Evolutionary conservation across 768 basidiomycete species (phyloP).

Genomic region (Vishniacozyma victoriae): DNA sequence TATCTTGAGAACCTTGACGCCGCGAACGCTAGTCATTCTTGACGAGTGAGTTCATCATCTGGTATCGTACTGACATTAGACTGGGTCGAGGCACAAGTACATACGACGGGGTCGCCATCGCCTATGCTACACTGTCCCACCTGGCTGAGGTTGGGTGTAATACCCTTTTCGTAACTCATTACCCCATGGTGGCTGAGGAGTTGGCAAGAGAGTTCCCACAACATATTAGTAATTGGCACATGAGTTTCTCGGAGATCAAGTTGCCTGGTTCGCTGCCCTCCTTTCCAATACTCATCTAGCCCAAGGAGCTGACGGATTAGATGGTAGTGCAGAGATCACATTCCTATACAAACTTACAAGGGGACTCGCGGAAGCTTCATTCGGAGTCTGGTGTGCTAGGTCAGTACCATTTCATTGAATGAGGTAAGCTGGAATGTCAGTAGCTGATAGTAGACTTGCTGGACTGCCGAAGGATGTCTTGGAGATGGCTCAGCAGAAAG

Average conservation of each 20-base stretch:
- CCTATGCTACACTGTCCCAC: slow-evolving; percentile 39
- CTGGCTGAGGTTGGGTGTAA: slow-evolving; percentile 38
- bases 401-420: slow-evolving; percentile 3
- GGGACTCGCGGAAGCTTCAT: slow-evolving; percentile 73
- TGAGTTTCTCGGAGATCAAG: slow-evolving; percentile 69
- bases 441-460: slow-evolving; percentile 55
- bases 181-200: slow-evolving; percentile 65
- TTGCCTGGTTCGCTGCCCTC: slow-evolving; percentile 53
- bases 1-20: slow-evolving; percentile 69
- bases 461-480: slow-evolving; percentile 70
- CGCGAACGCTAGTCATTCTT: slow-evolving; percentile 74
- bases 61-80: slow-evolving; percentile 8
- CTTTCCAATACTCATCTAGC: no score
- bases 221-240: slow-evolving; percentile 64
- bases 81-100: slow-evolving; percentile 55
- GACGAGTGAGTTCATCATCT: slow-evolving; percentile 52
- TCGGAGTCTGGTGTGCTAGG: slow-evolving; percentile 82
- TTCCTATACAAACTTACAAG: slow-evolving; percentile 73
- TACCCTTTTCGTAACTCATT: slow-evolving; percentile 86
- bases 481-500: slow-evolving; percentile 54
- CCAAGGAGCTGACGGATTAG: slow-evolving; percentile 30
- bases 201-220: slow-evolving; percentile 38
- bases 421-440: background rate
- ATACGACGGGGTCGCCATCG: slow-evolving; percentile 63
- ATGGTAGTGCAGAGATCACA: slow-evolving; percentile 71